Conservation (phyloP, 2,329 filamentous ascomycete genomes). For the Arachnomyces sp. region DNA sequence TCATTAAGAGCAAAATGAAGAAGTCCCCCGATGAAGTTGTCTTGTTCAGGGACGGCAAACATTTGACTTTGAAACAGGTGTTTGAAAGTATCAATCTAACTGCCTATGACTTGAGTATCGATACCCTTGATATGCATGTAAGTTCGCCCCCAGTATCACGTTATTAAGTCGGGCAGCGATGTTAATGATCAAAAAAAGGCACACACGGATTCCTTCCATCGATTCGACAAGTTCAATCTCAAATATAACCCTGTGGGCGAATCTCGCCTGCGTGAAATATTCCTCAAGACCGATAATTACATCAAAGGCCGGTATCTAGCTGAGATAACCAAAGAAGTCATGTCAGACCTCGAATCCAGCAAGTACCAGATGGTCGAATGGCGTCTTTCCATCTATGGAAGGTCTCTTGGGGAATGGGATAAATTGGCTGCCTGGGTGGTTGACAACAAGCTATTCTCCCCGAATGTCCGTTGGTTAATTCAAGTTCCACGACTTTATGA, state of each 20-base stretch:
- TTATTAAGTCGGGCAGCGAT: not conserved
- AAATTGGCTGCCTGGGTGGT: slow-evolving; percentile 96
- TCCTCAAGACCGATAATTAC: slow-evolving; percentile 96
- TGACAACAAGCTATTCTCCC: slow-evolving; percentile 95
- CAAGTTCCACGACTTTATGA: slow-evolving; percentile 92
- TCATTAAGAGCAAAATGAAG: slow-evolving; percentile 99
- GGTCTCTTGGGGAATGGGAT: slow-evolving; percentile 90
- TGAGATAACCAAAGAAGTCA: slow-evolving; percentile 97
- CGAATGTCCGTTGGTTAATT: slow-evolving; percentile 94
- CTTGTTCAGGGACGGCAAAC: slow-evolving; percentile 82
- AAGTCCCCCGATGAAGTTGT: slow-evolving; percentile 93
- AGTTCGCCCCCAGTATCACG: slow-evolving; percentile 28
- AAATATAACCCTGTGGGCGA: slow-evolving; percentile 98
- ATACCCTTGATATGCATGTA: slow-evolving; percentile 97
- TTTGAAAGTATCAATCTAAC: slow-evolving; percentile 97
- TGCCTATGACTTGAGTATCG: slow-evolving; percentile 94
- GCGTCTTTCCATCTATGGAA: slow-evolving; percentile 95
- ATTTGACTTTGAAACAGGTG: slow-evolving; percentile 83
- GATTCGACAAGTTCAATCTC: slow-evolving; percentile 98
- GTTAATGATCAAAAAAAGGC: slow-evolving; percentile 47
- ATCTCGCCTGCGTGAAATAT: slow-evolving; percentile 92
- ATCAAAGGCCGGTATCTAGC: slow-evolving; percentile 93
- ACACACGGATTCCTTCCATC: slow-evolving; percentile 95
- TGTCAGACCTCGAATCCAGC: slow-evolving; percentile 92
- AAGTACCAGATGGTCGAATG: slow-evolving; percentile 99